These are phyloP conservation scores for Hamiltosporidium magnivora DNA, from an alignment of 371 early-diverging fungal species.

Conservation along the genomic window DNA sequence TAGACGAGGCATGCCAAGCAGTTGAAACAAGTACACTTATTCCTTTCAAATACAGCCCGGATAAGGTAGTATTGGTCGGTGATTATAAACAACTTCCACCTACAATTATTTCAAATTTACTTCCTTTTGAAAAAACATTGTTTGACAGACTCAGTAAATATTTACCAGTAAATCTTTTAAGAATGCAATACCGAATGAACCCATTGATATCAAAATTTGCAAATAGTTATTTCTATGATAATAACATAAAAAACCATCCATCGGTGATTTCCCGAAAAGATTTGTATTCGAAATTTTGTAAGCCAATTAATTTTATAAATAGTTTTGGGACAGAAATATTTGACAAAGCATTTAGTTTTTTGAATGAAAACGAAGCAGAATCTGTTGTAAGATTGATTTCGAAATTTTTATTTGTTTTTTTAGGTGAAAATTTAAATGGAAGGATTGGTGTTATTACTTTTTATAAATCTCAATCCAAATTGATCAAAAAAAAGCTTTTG, in stretches of 20 bases:
- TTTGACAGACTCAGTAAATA: too few relatives aligned
- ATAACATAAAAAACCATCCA: conserved; percentile 62
- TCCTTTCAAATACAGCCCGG: conserved; percentile 77
- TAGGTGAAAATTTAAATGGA: too few relatives aligned
- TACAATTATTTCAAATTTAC: conserved; percentile 62
- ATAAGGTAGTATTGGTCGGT: conserved; percentile 86
- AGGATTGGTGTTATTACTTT: too few relatives aligned
- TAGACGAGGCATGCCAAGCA: conserved; percentile 92
- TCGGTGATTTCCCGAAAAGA: too few relatives aligned
- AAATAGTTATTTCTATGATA: conserved; percentile 93
- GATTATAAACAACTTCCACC: conserved; percentile 97
- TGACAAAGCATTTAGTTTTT: conserved; percentile 55
- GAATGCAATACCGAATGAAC: conserved; percentile 95
- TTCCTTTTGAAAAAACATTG: too few relatives aligned
- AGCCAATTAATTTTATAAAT: too few relatives aligned
- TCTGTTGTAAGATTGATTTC: too few relatives aligned
- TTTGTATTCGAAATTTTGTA: too few relatives aligned
- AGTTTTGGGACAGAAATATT: too few relatives aligned
- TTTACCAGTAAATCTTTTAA: conserved; percentile 73
- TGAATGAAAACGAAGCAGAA: conserved; percentile 71
- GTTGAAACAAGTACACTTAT: conserved; percentile 91
- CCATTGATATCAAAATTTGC: conserved; percentile 88
- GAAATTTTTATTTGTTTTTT: too few relatives aligned
- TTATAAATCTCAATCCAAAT: too few relatives aligned
- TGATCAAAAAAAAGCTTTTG: too few relatives aligned